Conservation (phyloP, 176 grass and related monocot species). For the Melocanna baccifera region DNA sequence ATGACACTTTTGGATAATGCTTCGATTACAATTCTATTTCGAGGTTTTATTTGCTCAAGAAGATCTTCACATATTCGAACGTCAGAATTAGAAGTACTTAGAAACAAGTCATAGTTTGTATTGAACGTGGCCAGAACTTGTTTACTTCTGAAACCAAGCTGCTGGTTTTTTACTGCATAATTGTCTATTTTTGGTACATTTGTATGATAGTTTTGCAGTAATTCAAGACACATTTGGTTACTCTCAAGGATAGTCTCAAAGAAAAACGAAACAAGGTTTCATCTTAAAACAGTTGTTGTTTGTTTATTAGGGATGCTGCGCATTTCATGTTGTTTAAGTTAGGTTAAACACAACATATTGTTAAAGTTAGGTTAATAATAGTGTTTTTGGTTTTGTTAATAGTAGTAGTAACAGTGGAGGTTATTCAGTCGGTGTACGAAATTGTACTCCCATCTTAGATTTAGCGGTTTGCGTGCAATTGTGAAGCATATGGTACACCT, state of each 20-base stretch:
- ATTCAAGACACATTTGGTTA: not conserved
- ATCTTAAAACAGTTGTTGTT: not conserved
- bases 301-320: not conserved
- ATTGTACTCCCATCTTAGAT: not conserved
- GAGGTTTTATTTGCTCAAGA: not conserved
- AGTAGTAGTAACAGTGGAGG: not conserved
- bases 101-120: slow-evolving; percentile 2
- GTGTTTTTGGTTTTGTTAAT: not conserved
- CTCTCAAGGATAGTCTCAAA: not conserved
- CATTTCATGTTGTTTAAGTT: not conserved
- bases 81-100: not conserved
- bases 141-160: slow-evolving; percentile 3
- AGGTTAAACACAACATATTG: not conserved
- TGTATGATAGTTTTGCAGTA: not conserved
- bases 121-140: not conserved
- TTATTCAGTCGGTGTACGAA: not conserved
- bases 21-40: slow-evolving; percentile 2
- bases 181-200: not conserved
- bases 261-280: not conserved
- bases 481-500: not conserved
- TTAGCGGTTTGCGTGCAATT: not conserved
- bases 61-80: not conserved
- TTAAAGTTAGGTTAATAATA: not conserved
- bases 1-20: not conserved
- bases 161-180: not conserved